These are phyloP conservation scores for Baorangia bicolor DNA, from an alignment of 768 basidiomycete species.

Conservation along the genomic window DNA sequence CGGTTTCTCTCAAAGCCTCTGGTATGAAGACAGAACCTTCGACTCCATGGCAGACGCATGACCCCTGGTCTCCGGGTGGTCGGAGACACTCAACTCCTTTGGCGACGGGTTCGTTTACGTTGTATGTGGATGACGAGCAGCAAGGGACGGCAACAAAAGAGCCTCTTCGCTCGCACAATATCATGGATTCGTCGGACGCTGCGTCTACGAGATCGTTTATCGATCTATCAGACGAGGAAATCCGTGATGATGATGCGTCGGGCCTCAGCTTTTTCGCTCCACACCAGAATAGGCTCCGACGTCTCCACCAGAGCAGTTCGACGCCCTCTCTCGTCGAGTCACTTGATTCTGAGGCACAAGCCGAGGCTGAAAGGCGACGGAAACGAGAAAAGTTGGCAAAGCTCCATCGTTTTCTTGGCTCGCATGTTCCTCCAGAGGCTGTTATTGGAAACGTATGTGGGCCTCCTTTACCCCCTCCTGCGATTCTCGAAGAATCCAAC, in stretches of 20 bases:
- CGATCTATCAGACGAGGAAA: conserved; percentile 67
- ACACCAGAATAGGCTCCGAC: conserved; percentile 20
- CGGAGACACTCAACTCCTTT: conserved; percentile 59
- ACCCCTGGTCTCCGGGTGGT: conserved; percentile 28
- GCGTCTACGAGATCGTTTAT: conserved; percentile 49
- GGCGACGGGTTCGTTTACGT: conserved; percentile 44
- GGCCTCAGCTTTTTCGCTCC: conserved; percentile 31
- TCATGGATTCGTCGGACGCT: conserved; percentile 16
- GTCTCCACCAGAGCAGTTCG: conserved; percentile 37
- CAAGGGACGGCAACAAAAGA: background rate
- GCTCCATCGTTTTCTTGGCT: conserved; percentile 85
- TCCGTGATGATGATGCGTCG: conserved; percentile 31
- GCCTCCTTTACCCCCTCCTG: conserved; percentile 33
- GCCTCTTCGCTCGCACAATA: conserved; percentile 4
- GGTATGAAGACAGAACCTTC: conserved; percentile 23
- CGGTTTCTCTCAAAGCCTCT: conserved; percentile 21
- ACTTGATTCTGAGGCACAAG: conserved; percentile 50
- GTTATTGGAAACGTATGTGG: conserved; percentile 49
- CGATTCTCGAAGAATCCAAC: conserved; percentile 28
- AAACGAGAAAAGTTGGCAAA: conserved; percentile 78
- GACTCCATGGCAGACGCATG: conserved; percentile 37
- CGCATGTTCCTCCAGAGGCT: conserved; percentile 68
- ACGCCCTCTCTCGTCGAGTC: conserved; percentile 49
- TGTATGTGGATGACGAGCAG: conserved; percentile 19
- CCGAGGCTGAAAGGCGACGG: conserved; percentile 61